Conservation (phyloP, 441 rosid species). For the Bruguiera hainesii region DNA sequence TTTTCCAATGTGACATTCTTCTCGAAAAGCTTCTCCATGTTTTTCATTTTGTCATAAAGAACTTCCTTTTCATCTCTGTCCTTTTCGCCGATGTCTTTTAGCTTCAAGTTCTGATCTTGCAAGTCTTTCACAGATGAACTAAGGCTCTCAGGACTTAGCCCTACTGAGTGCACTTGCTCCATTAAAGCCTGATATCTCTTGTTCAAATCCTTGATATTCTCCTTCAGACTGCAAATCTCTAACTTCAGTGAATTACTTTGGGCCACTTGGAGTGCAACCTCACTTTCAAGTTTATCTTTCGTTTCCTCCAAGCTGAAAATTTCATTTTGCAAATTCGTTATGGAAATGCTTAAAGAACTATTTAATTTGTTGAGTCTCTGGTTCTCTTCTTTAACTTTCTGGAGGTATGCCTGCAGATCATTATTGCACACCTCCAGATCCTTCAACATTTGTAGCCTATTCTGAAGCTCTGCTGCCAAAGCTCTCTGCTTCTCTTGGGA, state of each 20-base stretch:
- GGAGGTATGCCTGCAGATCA: slow-evolving; percentile 54
- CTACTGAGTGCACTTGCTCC: slow-evolving; percentile 62
- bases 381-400: slow-evolving; percentile 59
- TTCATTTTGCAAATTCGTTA: slow-evolving; percentile 43
- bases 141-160: slow-evolving; percentile 57
- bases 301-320: slow-evolving; percentile 57
- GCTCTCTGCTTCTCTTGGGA: slow-evolving; percentile 82
- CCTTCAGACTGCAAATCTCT: slow-evolving; percentile 78
- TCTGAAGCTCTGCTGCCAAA: slow-evolving; percentile 58
- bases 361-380: slow-evolving; percentile 48
- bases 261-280: slow-evolving; percentile 63
- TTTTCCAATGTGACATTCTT: slow-evolving; percentile 62
- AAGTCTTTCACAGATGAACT: slow-evolving; percentile 56
- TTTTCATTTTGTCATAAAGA: slow-evolving; percentile 21
- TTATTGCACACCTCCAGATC: slow-evolving; percentile 54
- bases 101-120: slow-evolving; percentile 59
- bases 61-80: slow-evolving; percentile 50
- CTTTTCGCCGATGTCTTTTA: slow-evolving; percentile 49
- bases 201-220: slow-evolving; percentile 68
- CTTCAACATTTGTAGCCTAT: slow-evolving; percentile 56
- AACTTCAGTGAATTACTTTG: slow-evolving; percentile 80
- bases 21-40: slow-evolving; percentile 37
- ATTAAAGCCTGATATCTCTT: slow-evolving; percentile 55
- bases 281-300: slow-evolving; percentile 72
- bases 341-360: slow-evolving; percentile 42